Conservation (phyloP, 2,329 filamentous ascomycete genomes). For the Cercospora canescens region DNA sequence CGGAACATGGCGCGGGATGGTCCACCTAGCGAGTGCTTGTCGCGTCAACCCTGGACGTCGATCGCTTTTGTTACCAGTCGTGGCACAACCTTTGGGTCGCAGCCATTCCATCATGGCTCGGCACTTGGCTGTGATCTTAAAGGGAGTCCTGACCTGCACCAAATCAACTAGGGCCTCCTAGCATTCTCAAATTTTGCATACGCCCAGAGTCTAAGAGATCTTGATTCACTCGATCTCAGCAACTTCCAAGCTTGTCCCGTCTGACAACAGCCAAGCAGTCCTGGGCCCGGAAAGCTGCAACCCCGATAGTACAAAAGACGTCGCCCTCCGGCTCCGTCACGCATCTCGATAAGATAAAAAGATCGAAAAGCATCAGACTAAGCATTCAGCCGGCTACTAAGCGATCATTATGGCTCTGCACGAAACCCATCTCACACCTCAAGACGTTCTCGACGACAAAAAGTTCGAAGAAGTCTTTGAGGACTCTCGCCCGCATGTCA, state of each 20-base stretch:
- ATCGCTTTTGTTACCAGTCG: background rate
- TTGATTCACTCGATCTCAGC: background rate
- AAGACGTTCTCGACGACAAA: background rate
- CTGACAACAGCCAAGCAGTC: background rate
- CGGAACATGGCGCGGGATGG: background rate
- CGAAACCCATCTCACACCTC: background rate
- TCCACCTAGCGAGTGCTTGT: background rate
- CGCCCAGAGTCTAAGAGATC: background rate
- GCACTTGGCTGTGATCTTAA: background rate
- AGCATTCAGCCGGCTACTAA: background rate
- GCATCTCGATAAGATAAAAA: background rate
- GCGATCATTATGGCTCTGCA: background rate
- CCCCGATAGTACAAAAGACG: background rate
- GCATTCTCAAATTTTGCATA: background rate
- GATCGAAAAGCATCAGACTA: background rate
- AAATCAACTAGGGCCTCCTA: background rate
- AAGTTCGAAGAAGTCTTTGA: background rate
- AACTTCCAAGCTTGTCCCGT: background rate
- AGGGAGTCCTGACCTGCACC: background rate
- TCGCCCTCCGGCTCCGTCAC: background rate
- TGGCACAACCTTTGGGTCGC: background rate
- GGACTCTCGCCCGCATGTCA: background rate
- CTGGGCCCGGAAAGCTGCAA: background rate
- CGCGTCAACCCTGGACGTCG: background rate
- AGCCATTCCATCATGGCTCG: constrained; percentile 6